Base-by-base conservation (phyloP, 1,284 basidiomycete genomes). In the Schizophyllum amplum region DNA sequence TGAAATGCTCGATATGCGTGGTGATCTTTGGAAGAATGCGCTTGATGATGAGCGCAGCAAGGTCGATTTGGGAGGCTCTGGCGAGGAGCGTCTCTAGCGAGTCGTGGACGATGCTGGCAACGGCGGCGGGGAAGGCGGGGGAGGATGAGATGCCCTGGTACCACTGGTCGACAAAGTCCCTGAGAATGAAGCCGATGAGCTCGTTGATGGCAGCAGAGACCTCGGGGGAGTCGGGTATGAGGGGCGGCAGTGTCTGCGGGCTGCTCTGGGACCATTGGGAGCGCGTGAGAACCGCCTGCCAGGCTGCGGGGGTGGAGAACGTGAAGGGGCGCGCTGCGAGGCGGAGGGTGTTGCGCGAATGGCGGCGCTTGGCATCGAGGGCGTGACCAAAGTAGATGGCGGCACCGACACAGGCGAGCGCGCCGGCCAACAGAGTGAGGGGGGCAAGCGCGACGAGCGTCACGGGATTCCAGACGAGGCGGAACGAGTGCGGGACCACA, bases 281-380 rank as follows among this genome's bases (percentile, higher is more conserved):
- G 24, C 91, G 82, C 47, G 83, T 93, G 50, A 90, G 76, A 47
- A 92, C 86, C 0, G 86, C 90, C 66, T 93, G 88, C 92, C 92
- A 95, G 47, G 92, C 92, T 55, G 93, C 92, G 13, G 91, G 89
- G 1, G 91, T 92, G 5, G 91, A 91, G 73, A 95, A 94, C 2
- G 82, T 79, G 52, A 94, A 76, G 0, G 88, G 87, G 42, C 81
- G 78, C 11, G 89, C 82, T 1, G 85, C 82, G 57, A 71, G 70
- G 15, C 72, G 71, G 23, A 83, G 71, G 42, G 69, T 68, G 56
- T 75, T 74, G 15, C 60, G 63, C 20, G 64, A 59, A 1, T 63
- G 60, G 17, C 69, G 64, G 47, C 67, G 66, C 25, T 68, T 75
- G 13, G 72, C 68, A 66, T 89, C 86, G 57, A 88, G 72, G 51